phyloP scores from a whole-genome alignment of 768 basidiomycete species.

The Xerocomus spinulosus region DNA sequence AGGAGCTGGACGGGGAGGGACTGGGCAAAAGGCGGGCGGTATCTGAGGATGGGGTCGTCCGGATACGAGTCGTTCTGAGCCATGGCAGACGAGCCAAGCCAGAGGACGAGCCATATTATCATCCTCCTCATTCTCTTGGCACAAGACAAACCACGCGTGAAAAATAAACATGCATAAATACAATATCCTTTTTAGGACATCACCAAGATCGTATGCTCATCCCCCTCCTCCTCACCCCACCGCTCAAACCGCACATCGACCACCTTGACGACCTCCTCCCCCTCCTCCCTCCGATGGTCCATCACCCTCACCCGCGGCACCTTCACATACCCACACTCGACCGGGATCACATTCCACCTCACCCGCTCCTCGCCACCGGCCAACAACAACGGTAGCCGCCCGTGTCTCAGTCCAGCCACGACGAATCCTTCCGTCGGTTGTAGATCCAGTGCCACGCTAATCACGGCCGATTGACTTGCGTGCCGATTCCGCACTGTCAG shows the following conservation, averaged over 20 bases:
- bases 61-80: slow-evolving; percentile 18
- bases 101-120: slow-evolving; percentile 6
- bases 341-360: slow-evolving; percentile 64
- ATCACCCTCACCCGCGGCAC: slow-evolving; percentile 59
- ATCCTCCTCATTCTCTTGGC: slow-evolving; percentile 7
- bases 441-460: slow-evolving; percentile 70
- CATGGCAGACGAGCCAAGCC: slow-evolving; percentile 16
- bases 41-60: slow-evolving; percentile 71
- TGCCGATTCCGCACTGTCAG: slow-evolving; percentile 64
- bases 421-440: slow-evolving; percentile 71
- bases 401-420: slow-evolving; percentile 67
- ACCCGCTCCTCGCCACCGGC: slow-evolving; percentile 66
- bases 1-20: slow-evolving; percentile 91
- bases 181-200: too few species aligned
- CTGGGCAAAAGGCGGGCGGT: slow-evolving; percentile 75
- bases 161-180: too few species aligned
- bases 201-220: too few species aligned
- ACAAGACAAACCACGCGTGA: not conserved
- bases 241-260: too few species aligned
- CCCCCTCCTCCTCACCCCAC: too few species aligned
- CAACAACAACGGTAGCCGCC: slow-evolving; percentile 65
- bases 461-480: slow-evolving; percentile 57
- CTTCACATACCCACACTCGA: slow-evolving; percentile 66
- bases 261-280: slow-evolving; percentile 48
- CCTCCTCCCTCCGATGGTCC: slow-evolving; percentile 43